phyloP scores from a whole-genome alignment of 148 eudicot species.

The Chenopodium suecicum region DNA sequence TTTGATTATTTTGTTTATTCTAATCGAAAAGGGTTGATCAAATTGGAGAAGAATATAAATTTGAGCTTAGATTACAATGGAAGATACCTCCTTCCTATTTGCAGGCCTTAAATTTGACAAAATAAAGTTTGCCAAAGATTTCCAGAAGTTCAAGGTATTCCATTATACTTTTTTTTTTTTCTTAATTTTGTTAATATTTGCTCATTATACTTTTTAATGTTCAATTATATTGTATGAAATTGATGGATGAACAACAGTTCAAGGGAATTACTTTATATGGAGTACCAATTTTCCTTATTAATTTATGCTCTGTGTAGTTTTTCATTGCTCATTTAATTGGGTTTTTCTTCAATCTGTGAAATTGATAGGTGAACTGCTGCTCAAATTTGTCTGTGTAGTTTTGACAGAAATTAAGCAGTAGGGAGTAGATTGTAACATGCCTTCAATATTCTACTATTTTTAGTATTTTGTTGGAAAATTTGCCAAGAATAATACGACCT shows the following conservation, averaged over 20 bases:
- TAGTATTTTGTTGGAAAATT: too few relatives aligned
- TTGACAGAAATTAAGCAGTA: neutral
- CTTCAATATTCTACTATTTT: neutral
- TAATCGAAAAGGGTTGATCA: too few relatives aligned
- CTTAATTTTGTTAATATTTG: too few relatives aligned
- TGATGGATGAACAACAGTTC: too few relatives aligned
- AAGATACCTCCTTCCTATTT: slow-evolving; percentile 69
- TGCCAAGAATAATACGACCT: too few relatives aligned
- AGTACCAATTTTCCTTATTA: too few relatives aligned
- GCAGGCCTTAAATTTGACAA: slow-evolving; percentile 68
- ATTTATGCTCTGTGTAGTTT: neutral
- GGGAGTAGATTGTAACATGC: neutral
- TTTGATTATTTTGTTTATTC: too few relatives aligned
- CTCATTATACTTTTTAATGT: too few relatives aligned
- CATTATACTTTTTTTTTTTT: too few relatives aligned
- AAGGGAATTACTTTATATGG: too few relatives aligned
- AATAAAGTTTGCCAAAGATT: slow-evolving; percentile 65
- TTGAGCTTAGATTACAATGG: slow-evolving; percentile 29
- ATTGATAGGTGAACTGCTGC: neutral
- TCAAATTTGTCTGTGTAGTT: neutral
- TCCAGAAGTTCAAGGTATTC: slow-evolving; percentile 64
- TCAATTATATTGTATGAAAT: too few relatives aligned
- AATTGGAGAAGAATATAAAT: too few relatives aligned
- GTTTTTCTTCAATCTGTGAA: neutral
- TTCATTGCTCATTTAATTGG: neutral